Evolutionary conservation across 1,139 yeast species (phyloP).

Genomic region (Pichia sp.): DNA sequence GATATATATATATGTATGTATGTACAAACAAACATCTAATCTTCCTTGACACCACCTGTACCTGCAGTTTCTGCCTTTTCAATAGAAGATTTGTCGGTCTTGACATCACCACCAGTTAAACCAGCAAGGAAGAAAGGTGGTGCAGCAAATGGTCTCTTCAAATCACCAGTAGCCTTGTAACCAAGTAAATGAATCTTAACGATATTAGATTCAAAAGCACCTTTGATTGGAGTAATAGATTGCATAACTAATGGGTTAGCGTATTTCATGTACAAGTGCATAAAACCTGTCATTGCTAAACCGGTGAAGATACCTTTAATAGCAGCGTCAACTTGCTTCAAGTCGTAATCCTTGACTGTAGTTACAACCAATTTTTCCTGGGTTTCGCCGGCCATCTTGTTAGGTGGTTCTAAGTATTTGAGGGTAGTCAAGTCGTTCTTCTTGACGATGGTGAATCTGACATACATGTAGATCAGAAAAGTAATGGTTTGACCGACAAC

Average conservation of each 20-base stretch:
- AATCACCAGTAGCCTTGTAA: conserved; percentile 77
- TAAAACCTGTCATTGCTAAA: conserved; percentile 96
- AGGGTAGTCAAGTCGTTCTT: conserved; percentile 89
- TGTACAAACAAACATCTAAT: conserved; percentile 33
- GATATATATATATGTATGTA: neutral
- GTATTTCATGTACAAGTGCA: conserved; percentile 97
- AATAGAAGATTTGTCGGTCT: conserved; percentile 81
- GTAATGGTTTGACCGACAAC: conserved; percentile 59
- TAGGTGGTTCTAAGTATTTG: conserved; percentile 84
- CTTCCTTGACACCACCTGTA: conserved; percentile 86
- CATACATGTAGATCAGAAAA: conserved; percentile 56
- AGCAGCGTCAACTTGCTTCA: conserved; percentile 71
- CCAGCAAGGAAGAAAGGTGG: conserved; percentile 67
- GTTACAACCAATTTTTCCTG: conserved; percentile 74
- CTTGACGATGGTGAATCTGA: conserved; percentile 52
- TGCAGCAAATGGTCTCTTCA: conserved; percentile 95
- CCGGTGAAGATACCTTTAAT: conserved; percentile 83
- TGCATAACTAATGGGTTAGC: conserved; percentile 97
- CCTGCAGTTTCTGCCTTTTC: conserved; percentile 84
- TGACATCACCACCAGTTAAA: conserved; percentile 49
- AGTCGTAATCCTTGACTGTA: conserved; percentile 91
- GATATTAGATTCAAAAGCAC: conserved; percentile 84
- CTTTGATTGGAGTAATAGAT: conserved; percentile 81
- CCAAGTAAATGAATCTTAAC: conserved; percentile 89
- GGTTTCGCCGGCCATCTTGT: conserved; percentile 67